Base-by-base conservation (phyloP, 75 land plant genomes). In the Cryptomeria japonica region DNA sequence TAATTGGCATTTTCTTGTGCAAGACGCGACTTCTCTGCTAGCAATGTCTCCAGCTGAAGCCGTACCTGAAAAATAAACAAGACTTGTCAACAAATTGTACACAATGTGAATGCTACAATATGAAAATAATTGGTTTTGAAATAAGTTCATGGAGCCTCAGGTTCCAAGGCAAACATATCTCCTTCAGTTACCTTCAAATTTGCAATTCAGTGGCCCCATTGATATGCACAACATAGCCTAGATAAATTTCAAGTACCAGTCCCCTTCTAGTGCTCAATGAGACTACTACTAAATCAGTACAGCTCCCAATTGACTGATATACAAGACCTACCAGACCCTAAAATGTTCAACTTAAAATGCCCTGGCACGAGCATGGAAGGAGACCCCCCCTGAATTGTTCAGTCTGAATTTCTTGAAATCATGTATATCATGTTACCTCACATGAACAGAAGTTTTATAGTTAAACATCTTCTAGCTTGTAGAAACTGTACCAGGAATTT, bases 21-120 rank as follows among this genome's bases (percentile, higher is more conserved):
- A 77, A 96, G 89, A 1, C 97, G 89, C 32, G 94, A 93, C 89
- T 96, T 96, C 90, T 96, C 98, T 3, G 98, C 96, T 89, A 96
- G 91, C 39, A 96, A 91, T 19, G 98, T 96, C 92, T 96, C 98
- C 58, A 96, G 89, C 87, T 96, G 98, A 72, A 92, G 88, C 84
- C 98, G 93, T 82, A 96, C 95, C 98, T 96, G 89, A 4, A 82
- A 44, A 22, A 44, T 25, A 46, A 82, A 46, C 53, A 82, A 82
- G 31, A 28, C 46, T 3, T 3, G 34, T 38, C 14, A 82, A 80
- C 14, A 18, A 41, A n/a, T 46, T 82, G 37, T 25, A 2, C 36
- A 75, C 37, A 73, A 10, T 73, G 47, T n/a, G 31, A 13, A 82
- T 82, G 51, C 14, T 32, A 80, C 2, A 1, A 25, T 22, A 42